phyloP scores from a whole-genome alignment of 768 basidiomycete species.

The Melanogaster broomeanus region DNA sequence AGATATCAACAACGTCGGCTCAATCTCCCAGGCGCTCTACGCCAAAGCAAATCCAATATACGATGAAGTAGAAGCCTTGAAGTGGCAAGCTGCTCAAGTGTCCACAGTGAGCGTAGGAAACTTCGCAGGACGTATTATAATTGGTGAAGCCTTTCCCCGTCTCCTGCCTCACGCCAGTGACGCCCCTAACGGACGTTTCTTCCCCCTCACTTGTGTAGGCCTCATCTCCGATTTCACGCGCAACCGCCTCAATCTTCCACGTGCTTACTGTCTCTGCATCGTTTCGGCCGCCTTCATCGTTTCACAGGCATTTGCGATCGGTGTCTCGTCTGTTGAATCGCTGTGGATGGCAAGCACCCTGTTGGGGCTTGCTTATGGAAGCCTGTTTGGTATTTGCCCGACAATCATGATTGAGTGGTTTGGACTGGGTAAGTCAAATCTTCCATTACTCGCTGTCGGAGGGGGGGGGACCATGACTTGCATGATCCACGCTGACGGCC shows the following conservation, averaged over 20 bases:
- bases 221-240: conserved; percentile 68
- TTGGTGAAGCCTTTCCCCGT: conserved; percentile 49
- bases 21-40: conserved; percentile 70
- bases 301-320: conserved; percentile 65
- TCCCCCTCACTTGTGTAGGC: conserved; percentile 40
- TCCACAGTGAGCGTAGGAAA: conserved; percentile 82
- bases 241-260: conserved; percentile 55
- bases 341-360: conserved; percentile 57
- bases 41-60: conserved; percentile 60
- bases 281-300: conserved; percentile 68
- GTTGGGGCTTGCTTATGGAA: conserved; percentile 60
- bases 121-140: conserved; percentile 73
- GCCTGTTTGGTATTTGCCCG: conserved; percentile 70
- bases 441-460: background rate
- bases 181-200: background rate
- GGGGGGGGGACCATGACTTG: no score
- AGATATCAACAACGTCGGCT: conserved; percentile 90
- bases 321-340: conserved; percentile 53
- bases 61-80: conserved; percentile 64
- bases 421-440: conserved; percentile 64
- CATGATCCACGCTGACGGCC: background rate
- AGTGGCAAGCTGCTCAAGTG: conserved; percentile 85
- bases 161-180: background rate
- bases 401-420: conserved; percentile 89
- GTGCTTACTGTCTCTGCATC: conserved; percentile 69